A percentile compares a stretch with the other conserved stretches of the same genome.
phyloP scores from a whole-genome alignment of 1,139 yeast genomes.

The Taphrina betulina region DNA sequence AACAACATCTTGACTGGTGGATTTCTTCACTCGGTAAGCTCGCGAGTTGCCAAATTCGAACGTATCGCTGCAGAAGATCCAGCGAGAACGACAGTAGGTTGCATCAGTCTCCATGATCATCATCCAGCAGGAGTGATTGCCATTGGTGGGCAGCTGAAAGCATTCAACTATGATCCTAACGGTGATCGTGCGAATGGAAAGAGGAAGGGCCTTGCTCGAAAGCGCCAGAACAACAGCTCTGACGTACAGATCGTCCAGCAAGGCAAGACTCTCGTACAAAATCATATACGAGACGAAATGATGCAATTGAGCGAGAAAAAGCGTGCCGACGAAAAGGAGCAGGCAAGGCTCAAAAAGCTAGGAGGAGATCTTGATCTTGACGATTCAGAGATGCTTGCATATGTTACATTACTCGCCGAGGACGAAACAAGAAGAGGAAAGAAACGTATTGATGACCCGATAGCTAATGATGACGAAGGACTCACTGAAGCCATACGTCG shows the following conservation, averaged over 20 bases:
- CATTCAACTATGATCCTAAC: constrained; percentile 17
- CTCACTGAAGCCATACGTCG: constrained; percentile 4
- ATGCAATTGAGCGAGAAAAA: not conserved
- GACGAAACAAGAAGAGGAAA: no score
- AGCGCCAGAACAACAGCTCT: not conserved
- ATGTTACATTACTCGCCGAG: no score
- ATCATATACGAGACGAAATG: constrained; percentile 12
- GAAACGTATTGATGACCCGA: not conserved
- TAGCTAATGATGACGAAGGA: not conserved
- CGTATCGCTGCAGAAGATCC: constrained; percentile 7
- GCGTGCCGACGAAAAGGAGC: not conserved
- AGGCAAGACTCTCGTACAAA: constrained; percentile 3
- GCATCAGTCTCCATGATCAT: constrained; percentile 4
- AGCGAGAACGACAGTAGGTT: not conserved
- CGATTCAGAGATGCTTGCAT: no score
- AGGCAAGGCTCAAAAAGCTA: not conserved
- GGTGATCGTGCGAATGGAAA: constrained; percentile 15
- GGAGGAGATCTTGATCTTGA: no score
- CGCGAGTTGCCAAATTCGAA: not conserved
- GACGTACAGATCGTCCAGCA: no score
- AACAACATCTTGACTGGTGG: not conserved
- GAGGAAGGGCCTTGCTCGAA: constrained; percentile 13
- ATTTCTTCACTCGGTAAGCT: constrained; percentile 6
- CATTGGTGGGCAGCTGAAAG: constrained; percentile 1
- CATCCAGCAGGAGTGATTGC: constrained; percentile 6